These are phyloP conservation scores for Yarrowia hollandica DNA, from an alignment of 805 yeast species.

Conservation along the genomic window DNA sequence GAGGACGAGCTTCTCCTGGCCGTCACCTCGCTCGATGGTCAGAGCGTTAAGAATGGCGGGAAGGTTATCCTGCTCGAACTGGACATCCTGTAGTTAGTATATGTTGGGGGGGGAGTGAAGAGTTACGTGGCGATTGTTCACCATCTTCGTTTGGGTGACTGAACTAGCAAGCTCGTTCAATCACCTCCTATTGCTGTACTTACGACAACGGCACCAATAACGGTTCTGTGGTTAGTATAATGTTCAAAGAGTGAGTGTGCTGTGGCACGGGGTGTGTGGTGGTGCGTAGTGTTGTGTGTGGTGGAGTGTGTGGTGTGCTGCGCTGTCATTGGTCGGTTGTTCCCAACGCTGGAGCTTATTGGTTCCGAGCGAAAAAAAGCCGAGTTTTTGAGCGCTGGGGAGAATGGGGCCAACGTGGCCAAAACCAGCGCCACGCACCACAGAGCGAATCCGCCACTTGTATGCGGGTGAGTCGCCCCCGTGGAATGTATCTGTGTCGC, in stretches of 20 bases:
- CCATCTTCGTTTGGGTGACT: no score
- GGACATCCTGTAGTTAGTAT: conserved; percentile 59
- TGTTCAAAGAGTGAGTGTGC: background rate
- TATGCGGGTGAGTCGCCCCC: background rate
- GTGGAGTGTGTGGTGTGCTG: conserved; percentile 14
- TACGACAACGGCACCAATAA: conserved; percentile 94
- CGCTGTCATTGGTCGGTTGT: conserved; percentile 12
- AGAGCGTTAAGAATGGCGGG: conserved; percentile 98
- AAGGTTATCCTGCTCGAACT: conserved; percentile 94
- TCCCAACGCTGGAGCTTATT: conserved; percentile 26
- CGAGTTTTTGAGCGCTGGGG: no score
- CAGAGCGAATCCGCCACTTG: background rate
- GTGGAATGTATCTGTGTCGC: background rate
- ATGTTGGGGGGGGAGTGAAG: background rate
- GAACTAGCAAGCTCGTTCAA: no score
- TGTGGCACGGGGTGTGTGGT: no score
- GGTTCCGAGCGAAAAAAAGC: conserved; percentile 15
- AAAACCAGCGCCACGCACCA: background rate
- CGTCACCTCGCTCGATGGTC: conserved; percentile 75
- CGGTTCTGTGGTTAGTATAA: conserved; percentile 59
- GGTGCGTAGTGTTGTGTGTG: background rate
- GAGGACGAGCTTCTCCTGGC: conserved; percentile 70
- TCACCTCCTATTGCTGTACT: conserved; percentile 40
- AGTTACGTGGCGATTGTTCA: no score
- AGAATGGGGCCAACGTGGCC: background rate